phyloP scores from a whole-genome alignment of 1,139 yeast species.

The Casaregolazyma lundiana region DNA sequence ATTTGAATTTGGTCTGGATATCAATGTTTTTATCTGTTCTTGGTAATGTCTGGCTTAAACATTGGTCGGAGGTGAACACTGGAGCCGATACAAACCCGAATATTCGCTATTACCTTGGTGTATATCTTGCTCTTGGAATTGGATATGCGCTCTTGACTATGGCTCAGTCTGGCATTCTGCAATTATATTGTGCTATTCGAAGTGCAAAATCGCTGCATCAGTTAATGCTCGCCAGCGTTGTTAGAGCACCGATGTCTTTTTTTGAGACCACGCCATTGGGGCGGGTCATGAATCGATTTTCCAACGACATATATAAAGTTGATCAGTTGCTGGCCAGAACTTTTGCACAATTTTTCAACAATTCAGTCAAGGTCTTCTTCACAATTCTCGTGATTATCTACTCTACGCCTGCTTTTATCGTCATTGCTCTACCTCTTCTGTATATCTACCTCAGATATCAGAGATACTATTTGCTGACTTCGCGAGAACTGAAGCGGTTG shows the following conservation, averaged over 20 bases:
- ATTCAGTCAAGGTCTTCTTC: constrained; percentile 68
- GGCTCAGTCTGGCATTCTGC: constrained; percentile 63
- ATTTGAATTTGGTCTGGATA: constrained; percentile 41
- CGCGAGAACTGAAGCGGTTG: constrained; percentile 78
- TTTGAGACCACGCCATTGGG: constrained; percentile 98
- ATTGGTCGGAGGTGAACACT: constrained; percentile 92
- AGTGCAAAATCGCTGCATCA: constrained; percentile 79
- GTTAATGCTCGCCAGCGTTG: constrained; percentile 70
- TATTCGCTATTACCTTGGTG: constrained; percentile 62
- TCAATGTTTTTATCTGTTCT: constrained; percentile 60
- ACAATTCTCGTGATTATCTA: constrained; percentile 77
- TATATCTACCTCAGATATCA: constrained; percentile 78
- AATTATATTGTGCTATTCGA: constrained; percentile 80
- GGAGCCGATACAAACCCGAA: constrained; percentile 65
- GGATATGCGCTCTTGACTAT: constrained; percentile 58
- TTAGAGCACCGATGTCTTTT: constrained; percentile 94
- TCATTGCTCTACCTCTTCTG: constrained; percentile 66
- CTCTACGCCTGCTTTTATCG: constrained; percentile 83
- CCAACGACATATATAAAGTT: constrained; percentile 87
- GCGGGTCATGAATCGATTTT: constrained; percentile 85
- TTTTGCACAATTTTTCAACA: constrained; percentile 74
- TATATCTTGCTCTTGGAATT: constrained; percentile 72
- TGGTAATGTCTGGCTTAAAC: constrained; percentile 87
- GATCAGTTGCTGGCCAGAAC: constrained; percentile 85
- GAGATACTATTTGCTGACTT: constrained; percentile 80